Percentiles rank a stretch among this genome's conserved stretches.
Conservation (phyloP, 371 early-diverging fungal genomes). For the Mucor saturninus region DNA sequence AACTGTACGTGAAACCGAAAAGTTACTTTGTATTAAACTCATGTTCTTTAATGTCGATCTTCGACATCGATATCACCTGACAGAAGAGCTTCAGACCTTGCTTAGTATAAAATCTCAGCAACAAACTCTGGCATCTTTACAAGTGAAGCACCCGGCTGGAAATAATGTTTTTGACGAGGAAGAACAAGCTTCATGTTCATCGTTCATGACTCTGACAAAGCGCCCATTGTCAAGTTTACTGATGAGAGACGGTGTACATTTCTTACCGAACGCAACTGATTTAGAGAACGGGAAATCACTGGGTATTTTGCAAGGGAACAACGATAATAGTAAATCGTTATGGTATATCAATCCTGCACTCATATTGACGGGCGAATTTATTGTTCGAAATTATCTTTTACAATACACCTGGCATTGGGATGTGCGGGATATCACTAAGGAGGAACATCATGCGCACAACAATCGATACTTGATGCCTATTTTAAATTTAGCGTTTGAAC, state of each 20-base stretch:
- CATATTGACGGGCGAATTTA: slow-evolving; percentile 44
- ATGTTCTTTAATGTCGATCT: slow-evolving; percentile 57
- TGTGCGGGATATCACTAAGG: slow-evolving; percentile 49
- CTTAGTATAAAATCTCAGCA: not conserved
- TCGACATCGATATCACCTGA: slow-evolving; percentile 31
- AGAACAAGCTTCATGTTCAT: not conserved
- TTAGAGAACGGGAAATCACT: not conserved
- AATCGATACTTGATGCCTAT: slow-evolving; percentile 26
- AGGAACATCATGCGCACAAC: slow-evolving; percentile 34
- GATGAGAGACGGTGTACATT: slow-evolving; percentile 51
- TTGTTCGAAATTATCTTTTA: slow-evolving; percentile 63
- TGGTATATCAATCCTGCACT: slow-evolving; percentile 32
- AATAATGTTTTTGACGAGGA: slow-evolving; percentile 2
- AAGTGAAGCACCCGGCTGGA: not conserved
- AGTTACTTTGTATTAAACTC: slow-evolving; percentile 27
- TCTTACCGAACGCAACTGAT: slow-evolving; percentile 11
- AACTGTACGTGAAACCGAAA: slow-evolving; percentile 33
- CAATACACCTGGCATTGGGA: slow-evolving; percentile 71
- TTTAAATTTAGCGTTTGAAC: slow-evolving; percentile 66
- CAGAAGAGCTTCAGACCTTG: slow-evolving; percentile 37
- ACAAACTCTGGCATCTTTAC: not conserved
- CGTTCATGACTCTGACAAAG: slow-evolving; percentile 22
- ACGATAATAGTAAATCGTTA: slow-evolving; percentile 3
- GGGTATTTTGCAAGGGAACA: not conserved
- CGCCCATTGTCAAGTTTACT: slow-evolving; percentile 54